These are phyloP conservation scores for Syncephalastrum monosporum DNA, from an alignment of 371 early-diverging fungal species.

Conservation along the genomic window DNA sequence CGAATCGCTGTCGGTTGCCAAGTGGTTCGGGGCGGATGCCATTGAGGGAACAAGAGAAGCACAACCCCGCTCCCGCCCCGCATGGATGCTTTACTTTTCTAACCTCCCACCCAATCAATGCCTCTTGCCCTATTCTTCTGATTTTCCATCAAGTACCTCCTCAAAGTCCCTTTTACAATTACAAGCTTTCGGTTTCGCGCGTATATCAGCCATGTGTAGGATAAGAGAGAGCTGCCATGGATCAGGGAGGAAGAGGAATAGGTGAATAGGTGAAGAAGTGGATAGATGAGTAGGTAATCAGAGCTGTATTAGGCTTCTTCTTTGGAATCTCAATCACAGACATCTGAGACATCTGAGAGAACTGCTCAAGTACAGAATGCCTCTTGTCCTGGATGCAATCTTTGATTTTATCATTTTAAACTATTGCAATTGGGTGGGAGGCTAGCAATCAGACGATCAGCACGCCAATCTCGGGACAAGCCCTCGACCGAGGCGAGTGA, in stretches of 20 bases:
- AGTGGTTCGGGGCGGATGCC: slow-evolving; percentile 3
- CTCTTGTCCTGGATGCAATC: neutral
- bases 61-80: too few species aligned
- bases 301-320: too few species aligned
- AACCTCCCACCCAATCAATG: too few species aligned
- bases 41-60: neutral
- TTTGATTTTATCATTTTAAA: neutral
- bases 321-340: too few species aligned
- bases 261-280: too few species aligned
- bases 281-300: too few species aligned
- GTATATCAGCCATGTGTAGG: slow-evolving; percentile 1
- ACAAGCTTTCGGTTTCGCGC: neutral
- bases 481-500: slow-evolving; percentile 26
- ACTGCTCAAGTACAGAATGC: neutral
- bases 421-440: neutral
- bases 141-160: neutral
- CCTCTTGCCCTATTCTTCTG: too few species aligned
- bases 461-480: slow-evolving; percentile 3
- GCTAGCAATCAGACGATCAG: neutral
- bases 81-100: too few species aligned
- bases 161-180: slow-evolving; percentile 7
- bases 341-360: too few species aligned
- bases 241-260: too few species aligned
- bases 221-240: neutral
- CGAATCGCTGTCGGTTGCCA: slow-evolving; percentile 18